Base-by-base conservation (phyloP, 176 grass and related monocot species). In the Lolium multiflorum region DNA sequence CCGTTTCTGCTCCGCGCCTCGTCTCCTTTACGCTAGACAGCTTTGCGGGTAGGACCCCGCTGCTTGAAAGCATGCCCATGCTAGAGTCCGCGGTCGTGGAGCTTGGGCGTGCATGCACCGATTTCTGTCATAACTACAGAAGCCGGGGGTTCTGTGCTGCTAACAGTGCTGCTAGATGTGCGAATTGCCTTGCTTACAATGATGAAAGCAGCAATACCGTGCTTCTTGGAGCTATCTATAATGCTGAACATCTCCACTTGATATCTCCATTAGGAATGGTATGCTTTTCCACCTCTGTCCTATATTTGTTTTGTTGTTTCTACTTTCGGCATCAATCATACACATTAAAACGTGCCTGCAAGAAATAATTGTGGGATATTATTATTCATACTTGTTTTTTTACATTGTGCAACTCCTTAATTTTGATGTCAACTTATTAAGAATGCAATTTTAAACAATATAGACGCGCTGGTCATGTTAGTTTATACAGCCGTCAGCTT, bases 181-280 rank as follows among this genome's bases (percentile, higher is more conserved):
- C 12, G 61, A 64, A 64, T 28, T 64, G 61, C 28, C 61, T 64
- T 64, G 22, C 24, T 2, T 64, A 64, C 24, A 12, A 28, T 64
- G 60, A 28, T 64, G 61, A 11, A 25, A 28, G 11, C 24, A 64
- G 61, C 61, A 14, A 54, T 1, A 55, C 74, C 17, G 48, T 78
- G 47, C 74, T 85, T 76, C 74, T 77, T 4, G 9, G 66, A 57
- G 83, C 47, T 77, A 43, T 85, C 54, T 67, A 31, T 4, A 48
- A 85, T 11, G 83, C 47, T 67, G 6, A 18, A 18, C 51, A 26
- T 66, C 38, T 85, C 60, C 13, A 14, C 0, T 14, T 85, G 47
- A 55, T 55, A 13, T 38, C 60, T 64, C 61, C 61, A 28, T 12
- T 64, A 14, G 61, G 24, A 64, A 28, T 64, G 61, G 61, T 64